Conservation (phyloP, 495 filamentous ascomycete genomes). For the Penicillium diatomitis region DNA sequence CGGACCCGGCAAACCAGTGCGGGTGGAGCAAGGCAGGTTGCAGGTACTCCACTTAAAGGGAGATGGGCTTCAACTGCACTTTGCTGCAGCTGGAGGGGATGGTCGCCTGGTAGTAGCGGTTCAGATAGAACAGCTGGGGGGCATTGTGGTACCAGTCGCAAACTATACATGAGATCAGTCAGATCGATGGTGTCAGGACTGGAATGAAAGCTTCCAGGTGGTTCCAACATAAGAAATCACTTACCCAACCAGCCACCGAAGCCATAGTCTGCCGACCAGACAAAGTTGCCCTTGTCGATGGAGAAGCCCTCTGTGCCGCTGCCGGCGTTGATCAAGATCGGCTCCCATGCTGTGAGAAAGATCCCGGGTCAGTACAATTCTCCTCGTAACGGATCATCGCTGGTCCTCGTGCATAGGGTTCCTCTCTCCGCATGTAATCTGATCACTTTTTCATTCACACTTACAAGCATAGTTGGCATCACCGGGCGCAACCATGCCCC, state of each 20-base stretch:
- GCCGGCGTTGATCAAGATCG: conserved; percentile 34
- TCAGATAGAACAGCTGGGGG: conserved; percentile 45
- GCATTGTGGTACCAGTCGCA: conserved; percentile 48
- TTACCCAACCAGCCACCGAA: conserved; percentile 48
- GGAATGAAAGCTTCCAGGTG: neutral
- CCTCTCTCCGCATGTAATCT: too few species aligned
- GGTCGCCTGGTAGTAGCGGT: conserved; percentile 15
- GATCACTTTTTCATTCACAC: neutral
- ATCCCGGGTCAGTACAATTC: neutral
- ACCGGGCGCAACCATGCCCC: conserved; percentile 24
- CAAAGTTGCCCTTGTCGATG: conserved; percentile 25
- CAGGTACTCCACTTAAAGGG: conserved; percentile 8
- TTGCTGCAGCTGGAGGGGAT: conserved; percentile 38
- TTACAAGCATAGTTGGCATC: conserved; percentile 18
- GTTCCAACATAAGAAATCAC: conserved; percentile 5
- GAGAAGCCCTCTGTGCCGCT: conserved; percentile 29
- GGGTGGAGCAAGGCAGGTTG: too few species aligned
- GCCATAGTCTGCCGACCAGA: conserved; percentile 25
- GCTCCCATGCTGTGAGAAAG: conserved; percentile 28
- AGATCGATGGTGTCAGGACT: neutral
- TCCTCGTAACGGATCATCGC: neutral
- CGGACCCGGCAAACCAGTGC: too few species aligned
- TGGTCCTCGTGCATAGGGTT: neutral
- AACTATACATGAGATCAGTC: conserved; percentile 17
- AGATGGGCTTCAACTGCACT: conserved; percentile 28